Conservation (phyloP, 1,284 basidiomycete species). For the Binderoboletus segoi region DNA sequence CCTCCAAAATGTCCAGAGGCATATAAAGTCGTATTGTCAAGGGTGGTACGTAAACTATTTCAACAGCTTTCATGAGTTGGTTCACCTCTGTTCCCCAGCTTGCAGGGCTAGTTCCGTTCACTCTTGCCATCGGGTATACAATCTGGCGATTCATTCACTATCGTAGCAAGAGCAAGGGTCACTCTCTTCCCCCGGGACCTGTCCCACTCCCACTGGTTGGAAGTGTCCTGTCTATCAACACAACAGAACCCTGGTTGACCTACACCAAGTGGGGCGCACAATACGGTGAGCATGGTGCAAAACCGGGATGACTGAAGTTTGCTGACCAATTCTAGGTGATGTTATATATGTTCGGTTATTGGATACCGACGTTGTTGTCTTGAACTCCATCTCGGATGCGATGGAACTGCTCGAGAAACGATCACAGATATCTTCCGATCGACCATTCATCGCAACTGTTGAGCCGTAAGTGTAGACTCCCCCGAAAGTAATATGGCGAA, state of each 20-base stretch:
- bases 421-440: constrained; percentile 19
- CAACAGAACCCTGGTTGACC: constrained; percentile 11
- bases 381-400: constrained; percentile 5
- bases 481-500: no score
- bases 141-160: background rate
- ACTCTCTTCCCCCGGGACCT: constrained; percentile 13
- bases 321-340: constrained; percentile 2
- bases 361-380: constrained; percentile 9
- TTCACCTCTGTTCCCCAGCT: background rate
- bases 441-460: constrained; percentile 11
- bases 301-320: background rate
- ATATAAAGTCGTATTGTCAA: no score
- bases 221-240: constrained; percentile 5
- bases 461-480: constrained; percentile 1
- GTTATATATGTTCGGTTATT: constrained; percentile 15
- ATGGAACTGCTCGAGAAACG: constrained; percentile 18
- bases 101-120: background rate
- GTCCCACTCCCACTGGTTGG: constrained; percentile 14
- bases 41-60: no score
- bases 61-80: background rate
- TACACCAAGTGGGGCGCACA: constrained; percentile 11
- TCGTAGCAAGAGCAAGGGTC: background rate
- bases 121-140: background rate
- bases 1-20: no score
- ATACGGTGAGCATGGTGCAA: constrained; percentile 11